Percentiles rank a stretch among this genome's conserved stretches.
These are phyloP conservation scores for Carex littledalei DNA, from an alignment of 176 grass and related monocot species.

Conservation along the genomic window DNA sequence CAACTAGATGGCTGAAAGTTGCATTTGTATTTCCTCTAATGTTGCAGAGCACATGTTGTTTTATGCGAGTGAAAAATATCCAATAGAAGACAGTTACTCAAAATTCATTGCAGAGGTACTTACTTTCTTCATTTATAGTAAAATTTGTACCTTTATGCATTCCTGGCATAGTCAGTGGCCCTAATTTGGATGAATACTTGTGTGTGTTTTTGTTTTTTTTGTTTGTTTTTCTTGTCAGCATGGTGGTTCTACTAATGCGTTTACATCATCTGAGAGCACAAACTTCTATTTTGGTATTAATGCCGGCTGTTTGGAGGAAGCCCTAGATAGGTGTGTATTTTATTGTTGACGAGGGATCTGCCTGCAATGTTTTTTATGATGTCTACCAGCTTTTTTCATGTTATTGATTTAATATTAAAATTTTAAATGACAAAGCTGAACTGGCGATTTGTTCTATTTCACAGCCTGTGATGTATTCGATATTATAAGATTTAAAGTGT, in stretches of 20 bases:
- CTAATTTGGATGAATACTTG: conserved; percentile 15
- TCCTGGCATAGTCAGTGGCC: neutral
- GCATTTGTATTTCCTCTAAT: neutral
- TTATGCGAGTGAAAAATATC: conserved; percentile 99
- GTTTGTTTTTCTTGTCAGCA: conserved; percentile 48
- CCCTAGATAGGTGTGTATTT: conserved; percentile 71
- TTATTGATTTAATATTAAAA: neutral
- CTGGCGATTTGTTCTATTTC: neutral
- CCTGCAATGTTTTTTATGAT: neutral
- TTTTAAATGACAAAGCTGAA: neutral
- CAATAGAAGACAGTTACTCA: conserved; percentile 73
- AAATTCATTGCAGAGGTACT: conserved; percentile 89
- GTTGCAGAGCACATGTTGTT: conserved; percentile 94
- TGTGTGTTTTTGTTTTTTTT: conserved; percentile 10
- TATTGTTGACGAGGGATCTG: neutral
- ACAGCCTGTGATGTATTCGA: neutral
- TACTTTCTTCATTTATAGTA: conserved; percentile 8
- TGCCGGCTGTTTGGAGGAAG: conserved; percentile 67
- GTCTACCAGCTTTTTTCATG: neutral
- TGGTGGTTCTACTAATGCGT: conserved; percentile 88
- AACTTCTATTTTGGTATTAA: conserved; percentile 95
- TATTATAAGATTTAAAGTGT: neutral
- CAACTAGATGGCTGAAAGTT: neutral
- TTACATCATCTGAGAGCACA: conserved; percentile 67
- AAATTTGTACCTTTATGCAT: neutral